Evolutionary conservation across 768 basidiomycete genomes (phyloP).

Genomic region (Russula brevipes): DNA sequence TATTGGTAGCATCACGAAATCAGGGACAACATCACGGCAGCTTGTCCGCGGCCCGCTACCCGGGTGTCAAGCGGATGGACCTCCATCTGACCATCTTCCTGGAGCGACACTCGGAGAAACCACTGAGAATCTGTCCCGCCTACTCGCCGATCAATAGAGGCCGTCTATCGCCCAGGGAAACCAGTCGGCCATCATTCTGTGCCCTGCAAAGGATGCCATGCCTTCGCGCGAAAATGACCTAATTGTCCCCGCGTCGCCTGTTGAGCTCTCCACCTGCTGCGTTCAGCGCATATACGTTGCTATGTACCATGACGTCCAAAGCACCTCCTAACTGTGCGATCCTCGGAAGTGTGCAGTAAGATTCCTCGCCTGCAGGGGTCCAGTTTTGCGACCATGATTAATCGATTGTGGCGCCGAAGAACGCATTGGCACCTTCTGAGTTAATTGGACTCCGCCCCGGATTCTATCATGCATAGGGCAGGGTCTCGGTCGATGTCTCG

Average conservation of each 20-base stretch:
- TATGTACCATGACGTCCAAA: conserved; percentile 4
- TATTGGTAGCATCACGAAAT: not conserved
- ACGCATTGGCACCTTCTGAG: not conserved
- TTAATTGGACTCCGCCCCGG: not conserved
- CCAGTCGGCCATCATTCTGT: not conserved
- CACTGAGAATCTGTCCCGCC: conserved; percentile 11
- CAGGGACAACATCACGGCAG: not conserved
- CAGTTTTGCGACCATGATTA: not conserved
- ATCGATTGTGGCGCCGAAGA: conserved; percentile 22
- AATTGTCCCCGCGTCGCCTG: not conserved
- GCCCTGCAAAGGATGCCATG: not conserved
- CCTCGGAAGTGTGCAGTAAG: conserved; percentile 3
- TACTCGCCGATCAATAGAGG: conserved; percentile 14
- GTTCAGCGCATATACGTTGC: not conserved
- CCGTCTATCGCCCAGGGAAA: not conserved
- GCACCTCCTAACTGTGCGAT: not conserved
- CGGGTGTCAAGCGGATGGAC: conserved; percentile 9
- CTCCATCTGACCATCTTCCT: conserved; percentile 12
- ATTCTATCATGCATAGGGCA: not conserved
- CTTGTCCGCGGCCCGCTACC: conserved; percentile 9
- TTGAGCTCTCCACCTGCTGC: not conserved
- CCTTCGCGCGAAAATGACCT: not conserved
- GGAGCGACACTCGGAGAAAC: conserved; percentile 12
- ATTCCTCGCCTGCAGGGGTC: not conserved
- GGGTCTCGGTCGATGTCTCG: conserved; percentile 8